phyloP scores from a whole-genome alignment of 176 grass and related monocot genomes.

The Oryza longistaminata region DNA sequence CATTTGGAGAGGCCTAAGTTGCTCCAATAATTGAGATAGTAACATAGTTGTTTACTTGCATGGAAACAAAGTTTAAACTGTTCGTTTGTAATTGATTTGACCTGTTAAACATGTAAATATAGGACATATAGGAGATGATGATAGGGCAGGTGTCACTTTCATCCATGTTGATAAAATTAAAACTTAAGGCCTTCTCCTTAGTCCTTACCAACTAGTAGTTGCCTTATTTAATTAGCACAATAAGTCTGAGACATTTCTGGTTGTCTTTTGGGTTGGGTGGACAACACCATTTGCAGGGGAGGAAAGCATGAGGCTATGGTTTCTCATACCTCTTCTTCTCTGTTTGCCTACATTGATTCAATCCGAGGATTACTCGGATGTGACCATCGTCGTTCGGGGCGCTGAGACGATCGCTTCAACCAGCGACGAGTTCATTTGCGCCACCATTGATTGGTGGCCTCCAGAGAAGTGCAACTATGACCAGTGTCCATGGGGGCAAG shows the following conservation, averaged over 20 bases:
- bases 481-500: conserved; percentile 83
- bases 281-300: conserved; percentile 41
- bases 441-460: conserved; percentile 99
- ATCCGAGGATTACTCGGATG: conserved; percentile 62
- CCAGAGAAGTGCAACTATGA: conserved; percentile 94
- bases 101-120: conserved; percentile 26
- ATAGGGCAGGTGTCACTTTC: conserved; percentile 42
- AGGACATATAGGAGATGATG: not conserved
- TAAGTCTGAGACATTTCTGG: conserved; percentile 19
- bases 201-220: conserved; percentile 29
- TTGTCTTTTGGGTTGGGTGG: conserved; percentile 24
- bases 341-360: conserved; percentile 37
- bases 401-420: conserved; percentile 67
- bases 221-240: conserved; percentile 5
- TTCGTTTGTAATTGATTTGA: conserved; percentile 13
- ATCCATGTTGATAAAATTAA: conserved; percentile 17
- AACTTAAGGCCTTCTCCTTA: conserved; percentile 16
- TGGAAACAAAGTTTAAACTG: not conserved
- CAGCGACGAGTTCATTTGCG: conserved; percentile 73
- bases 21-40: conserved; percentile 19
- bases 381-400: conserved; percentile 65
- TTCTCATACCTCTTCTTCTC: conserved; percentile 51
- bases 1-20: not conserved
- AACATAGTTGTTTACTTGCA: conserved; percentile 10
- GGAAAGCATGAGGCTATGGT: conserved; percentile 40